phyloP scores from a whole-genome alignment of 768 basidiomycete species.

The Trametes sanguinea region DNA sequence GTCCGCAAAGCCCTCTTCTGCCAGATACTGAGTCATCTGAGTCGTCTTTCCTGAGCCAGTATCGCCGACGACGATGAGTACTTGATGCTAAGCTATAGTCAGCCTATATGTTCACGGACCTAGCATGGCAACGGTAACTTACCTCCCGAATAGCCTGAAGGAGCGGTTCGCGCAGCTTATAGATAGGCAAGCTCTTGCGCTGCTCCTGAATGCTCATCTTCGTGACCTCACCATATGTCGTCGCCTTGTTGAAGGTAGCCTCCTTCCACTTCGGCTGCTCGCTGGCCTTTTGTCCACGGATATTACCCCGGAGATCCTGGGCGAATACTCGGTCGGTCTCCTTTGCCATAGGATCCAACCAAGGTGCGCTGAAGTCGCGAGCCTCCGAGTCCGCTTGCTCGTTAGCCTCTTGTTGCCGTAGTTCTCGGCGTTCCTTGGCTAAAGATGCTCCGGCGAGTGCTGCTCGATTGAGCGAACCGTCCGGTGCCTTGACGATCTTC shows the following conservation, averaged over 20 bases:
- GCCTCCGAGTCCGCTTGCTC: constrained; percentile 94
- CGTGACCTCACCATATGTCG: constrained; percentile 94
- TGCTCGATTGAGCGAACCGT: constrained; percentile 94
- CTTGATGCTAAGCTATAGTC: constrained; percentile 71
- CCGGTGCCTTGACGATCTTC: constrained; percentile 98
- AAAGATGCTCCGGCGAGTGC: constrained; percentile 92
- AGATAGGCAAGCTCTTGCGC: constrained; percentile 87
- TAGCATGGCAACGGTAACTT: constrained; percentile 30
- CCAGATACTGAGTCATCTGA: constrained; percentile 98
- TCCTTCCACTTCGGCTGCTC: constrained; percentile 92
- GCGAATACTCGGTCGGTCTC: constrained; percentile 87
- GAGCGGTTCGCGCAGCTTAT: constrained; percentile 88
- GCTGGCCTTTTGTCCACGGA: constrained; percentile 80
- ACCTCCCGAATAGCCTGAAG: constrained; percentile 90
- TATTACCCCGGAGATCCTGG: constrained; percentile 82
- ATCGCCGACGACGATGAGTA: constrained; percentile 97
- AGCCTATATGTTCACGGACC: constrained; percentile 10
- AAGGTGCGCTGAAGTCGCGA: constrained; percentile 92
- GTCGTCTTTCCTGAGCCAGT: constrained; percentile 99
- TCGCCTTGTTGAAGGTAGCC: constrained; percentile 91
- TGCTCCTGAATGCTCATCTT: constrained; percentile 91
- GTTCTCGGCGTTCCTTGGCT: constrained; percentile 92
- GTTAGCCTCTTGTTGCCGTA: constrained; percentile 92
- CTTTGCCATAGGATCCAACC: constrained; percentile 98
- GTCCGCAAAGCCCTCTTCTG: constrained; percentile 92